Base-by-base conservation (phyloP, 169 alveolate genomes). In the Plasmodium vivax region DNA sequence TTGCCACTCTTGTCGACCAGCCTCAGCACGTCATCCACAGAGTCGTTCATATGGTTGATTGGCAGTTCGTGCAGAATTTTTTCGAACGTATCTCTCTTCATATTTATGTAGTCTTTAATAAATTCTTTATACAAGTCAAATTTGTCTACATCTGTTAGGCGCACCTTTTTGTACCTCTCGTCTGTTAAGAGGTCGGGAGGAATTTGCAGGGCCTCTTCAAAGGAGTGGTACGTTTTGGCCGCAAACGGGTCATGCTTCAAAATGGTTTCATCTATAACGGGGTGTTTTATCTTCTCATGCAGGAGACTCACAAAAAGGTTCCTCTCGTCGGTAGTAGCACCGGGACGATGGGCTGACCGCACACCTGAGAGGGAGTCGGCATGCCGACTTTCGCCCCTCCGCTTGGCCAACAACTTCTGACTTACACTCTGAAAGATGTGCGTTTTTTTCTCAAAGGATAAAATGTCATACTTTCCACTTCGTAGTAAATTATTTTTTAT, bases 381-480 rank as follows among this genome's bases (percentile, higher is more conserved):
- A 47, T 47, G 58, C 6, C 58, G 58, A 47, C 1, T 71, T 75
- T 38, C 34, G 1, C 45, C 14, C 45, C 79, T 87, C 30, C 45
- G 62, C 68, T 77, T 58, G 27, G 36, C 84, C 45, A 79, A 79
- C 27, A 87, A 4, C 14, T 75, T 87, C 32, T 87, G 41, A 77
- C 87, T 87, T 9, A 87, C 87, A 3, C 12, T n/a, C 12, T 87
- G 88, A 79, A 77, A 87, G 36, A 87, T 36, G 56, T 56, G 41
- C 8, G 47, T 56, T 87, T 87, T 87, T 79, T 80, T 79, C 5
- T 87, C 87, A 77, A 77, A 56, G 23, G 94, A 56, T n/a, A 87
- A 56, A 38, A 87, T 77, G 14, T 77, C 94, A 47, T 87, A 87
- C 74, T 87, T 87, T 56, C 71, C 43, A 27, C 68, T 79, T 87